phyloP scores from a whole-genome alignment of 768 basidiomycete genomes.

The Chalciporus piperatus region DNA sequence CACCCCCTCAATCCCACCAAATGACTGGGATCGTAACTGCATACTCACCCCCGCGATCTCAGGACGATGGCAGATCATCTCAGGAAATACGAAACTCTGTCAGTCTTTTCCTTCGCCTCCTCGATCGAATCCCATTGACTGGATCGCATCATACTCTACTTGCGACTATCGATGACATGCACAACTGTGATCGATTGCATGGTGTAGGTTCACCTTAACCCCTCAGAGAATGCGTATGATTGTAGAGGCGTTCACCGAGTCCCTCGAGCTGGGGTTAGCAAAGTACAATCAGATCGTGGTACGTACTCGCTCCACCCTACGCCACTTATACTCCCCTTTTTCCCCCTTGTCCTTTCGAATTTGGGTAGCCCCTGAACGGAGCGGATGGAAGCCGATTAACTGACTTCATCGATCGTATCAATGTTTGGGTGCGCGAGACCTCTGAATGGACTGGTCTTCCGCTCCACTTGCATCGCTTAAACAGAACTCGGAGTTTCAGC shows the following conservation, averaged over 20 bases:
- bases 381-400: too few relatives aligned
- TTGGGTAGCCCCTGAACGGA: background rate
- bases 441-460: background rate
- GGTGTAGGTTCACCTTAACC: slow-evolving; percentile 72
- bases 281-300: slow-evolving; percentile 87
- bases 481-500: background rate
- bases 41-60: slow-evolving; percentile 9
- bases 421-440: background rate
- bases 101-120: slow-evolving; percentile 35
- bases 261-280: slow-evolving; percentile 81
- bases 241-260: slow-evolving; percentile 92
- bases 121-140: background rate
- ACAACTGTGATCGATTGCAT: background rate
- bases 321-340: background rate
- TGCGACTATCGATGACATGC: background rate
- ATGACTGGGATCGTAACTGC: background rate
- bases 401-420: background rate
- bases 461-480: too few relatives aligned
- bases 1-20: background rate
- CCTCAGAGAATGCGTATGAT: slow-evolving; percentile 96
- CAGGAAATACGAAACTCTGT: slow-evolving; percentile 85
- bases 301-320: slow-evolving; percentile 35
- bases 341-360: slow-evolving; percentile 6
- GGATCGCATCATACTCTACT: background rate
- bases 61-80: slow-evolving; percentile 95